Evolutionary conservation across 768 basidiomycete genomes (phyloP).

Genomic region (Phylloporus sp.): DNA sequence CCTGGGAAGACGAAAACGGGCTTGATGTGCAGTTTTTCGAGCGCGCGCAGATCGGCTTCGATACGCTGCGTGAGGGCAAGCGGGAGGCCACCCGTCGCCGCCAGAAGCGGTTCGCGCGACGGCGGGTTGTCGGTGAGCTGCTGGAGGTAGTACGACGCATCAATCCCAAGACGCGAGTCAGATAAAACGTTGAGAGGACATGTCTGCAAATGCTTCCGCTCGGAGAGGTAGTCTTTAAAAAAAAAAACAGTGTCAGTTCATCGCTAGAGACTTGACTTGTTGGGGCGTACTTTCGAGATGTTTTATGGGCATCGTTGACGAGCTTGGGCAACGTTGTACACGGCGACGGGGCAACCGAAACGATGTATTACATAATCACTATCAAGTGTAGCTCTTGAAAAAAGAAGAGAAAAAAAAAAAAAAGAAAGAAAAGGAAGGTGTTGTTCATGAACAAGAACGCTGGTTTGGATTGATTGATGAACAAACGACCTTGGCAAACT

Average conservation of each 20-base stretch:
- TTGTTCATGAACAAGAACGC: no score
- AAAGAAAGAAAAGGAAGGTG: no score
- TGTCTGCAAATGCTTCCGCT: slow-evolving; percentile 85
- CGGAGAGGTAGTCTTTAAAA: slow-evolving; percentile 67
- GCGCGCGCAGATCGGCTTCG: slow-evolving; percentile 84
- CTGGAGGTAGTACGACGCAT: slow-evolving; percentile 88
- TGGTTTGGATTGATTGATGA: no score
- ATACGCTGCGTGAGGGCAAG: slow-evolving; percentile 84
- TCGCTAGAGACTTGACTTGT: background rate
- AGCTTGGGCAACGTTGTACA: slow-evolving; percentile 21
- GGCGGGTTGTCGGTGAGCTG: slow-evolving; percentile 70
- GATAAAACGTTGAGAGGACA: slow-evolving; percentile 77
- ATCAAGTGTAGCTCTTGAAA: no score
- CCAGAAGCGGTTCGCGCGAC: slow-evolving; percentile 85
- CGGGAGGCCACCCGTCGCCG: slow-evolving; percentile 93
- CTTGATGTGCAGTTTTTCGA: slow-evolving; percentile 91
- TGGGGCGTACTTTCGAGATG: slow-evolving; percentile 68
- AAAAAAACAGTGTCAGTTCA: background rate
- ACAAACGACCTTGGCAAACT: no score
- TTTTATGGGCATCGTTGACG: slow-evolving; percentile 68
- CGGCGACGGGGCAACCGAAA: slow-evolving; percentile 12
- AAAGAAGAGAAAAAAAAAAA: no score
- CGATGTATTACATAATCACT: slow-evolving; percentile 28
- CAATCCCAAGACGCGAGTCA: slow-evolving; percentile 94
- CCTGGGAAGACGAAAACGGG: slow-evolving; percentile 99